Percentiles rank a stretch among this genome's conserved stretches.
phyloP scores from a whole-genome alignment of 2,329 filamentous ascomycete species.

The Nemania serpens region DNA sequence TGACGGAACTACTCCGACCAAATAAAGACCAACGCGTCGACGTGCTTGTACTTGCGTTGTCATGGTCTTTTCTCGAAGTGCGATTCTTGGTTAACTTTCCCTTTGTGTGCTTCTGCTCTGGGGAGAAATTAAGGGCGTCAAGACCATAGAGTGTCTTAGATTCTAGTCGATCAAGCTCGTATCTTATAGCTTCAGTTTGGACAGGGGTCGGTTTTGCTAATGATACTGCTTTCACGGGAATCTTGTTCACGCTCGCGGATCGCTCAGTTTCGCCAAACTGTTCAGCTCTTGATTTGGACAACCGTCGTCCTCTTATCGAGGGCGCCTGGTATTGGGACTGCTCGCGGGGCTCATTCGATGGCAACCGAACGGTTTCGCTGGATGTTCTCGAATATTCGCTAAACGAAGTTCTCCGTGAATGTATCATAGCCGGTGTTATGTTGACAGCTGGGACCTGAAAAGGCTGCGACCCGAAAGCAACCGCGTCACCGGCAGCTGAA shows the following conservation, averaged over 20 bases:
- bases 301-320: conserved; percentile 27
- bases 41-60: not conserved
- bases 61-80: not conserved
- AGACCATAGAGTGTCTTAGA: conserved; percentile 2
- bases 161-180: conserved; percentile 19
- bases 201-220: conserved; percentile 12
- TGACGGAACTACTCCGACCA: conserved; percentile 21
- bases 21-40: conserved; percentile 27
- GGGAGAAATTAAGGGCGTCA: conserved; percentile 1
- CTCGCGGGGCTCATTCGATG: conserved; percentile 9
- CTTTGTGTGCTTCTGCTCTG: conserved; percentile 12
- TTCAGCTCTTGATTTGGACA: conserved; percentile 31
- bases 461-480: conserved; percentile 1
- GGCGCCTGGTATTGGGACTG: conserved; percentile 10
- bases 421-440: not conserved
- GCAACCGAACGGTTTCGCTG: conserved; percentile 17
- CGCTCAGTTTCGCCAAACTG: conserved; percentile 16
- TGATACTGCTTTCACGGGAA: conserved; percentile 20
- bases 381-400: conserved; percentile 19
- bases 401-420: conserved; percentile 20
- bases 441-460: not conserved
- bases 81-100: conserved; percentile 25
- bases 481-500: conserved; percentile 18
- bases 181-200: conserved; percentile 13
- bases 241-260: conserved; percentile 10